These are phyloP conservation scores for Oldenlandia corymbosa DNA, from an alignment of 257 asterid genomes.

Conservation along the genomic window DNA sequence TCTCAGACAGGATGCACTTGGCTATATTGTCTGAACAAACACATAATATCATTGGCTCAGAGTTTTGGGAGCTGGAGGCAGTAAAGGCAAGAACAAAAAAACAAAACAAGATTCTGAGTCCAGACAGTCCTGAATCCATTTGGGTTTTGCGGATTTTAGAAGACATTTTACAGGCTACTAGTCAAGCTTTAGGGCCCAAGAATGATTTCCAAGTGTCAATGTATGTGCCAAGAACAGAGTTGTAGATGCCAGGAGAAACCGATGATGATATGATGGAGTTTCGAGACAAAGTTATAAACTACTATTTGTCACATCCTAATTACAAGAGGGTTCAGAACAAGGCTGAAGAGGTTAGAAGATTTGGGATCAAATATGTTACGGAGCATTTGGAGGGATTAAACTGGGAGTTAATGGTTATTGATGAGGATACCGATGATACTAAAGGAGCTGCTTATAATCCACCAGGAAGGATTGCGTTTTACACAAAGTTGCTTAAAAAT, in stretches of 20 bases:
- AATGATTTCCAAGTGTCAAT: neutral
- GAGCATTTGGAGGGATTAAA: constrained; percentile 9
- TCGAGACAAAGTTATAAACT: neutral
- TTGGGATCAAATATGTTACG: neutral
- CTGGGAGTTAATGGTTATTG: constrained; percentile 8
- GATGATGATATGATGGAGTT: too few species aligned
- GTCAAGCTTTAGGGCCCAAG: neutral
- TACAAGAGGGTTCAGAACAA: neutral
- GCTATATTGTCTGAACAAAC: neutral
- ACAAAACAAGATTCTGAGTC: neutral
- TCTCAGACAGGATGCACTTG: neutral
- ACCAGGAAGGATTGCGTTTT: neutral
- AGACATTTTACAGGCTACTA: neutral
- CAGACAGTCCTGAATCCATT: neutral
- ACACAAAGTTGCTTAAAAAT: neutral
- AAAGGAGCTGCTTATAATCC: neutral
- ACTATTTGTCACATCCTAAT: neutral
- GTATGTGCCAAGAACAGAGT: neutral
- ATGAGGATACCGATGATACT: neutral
- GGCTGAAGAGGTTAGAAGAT: neutral
- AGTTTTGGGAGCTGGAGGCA: neutral
- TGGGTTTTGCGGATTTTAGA: neutral
- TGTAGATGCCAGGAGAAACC: too few species aligned
- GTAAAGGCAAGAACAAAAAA: too few species aligned
- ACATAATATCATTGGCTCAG: neutral